Conservation (phyloP, 2,329 filamentous ascomycete genomes). For the Botrytis paeoniae region DNA sequence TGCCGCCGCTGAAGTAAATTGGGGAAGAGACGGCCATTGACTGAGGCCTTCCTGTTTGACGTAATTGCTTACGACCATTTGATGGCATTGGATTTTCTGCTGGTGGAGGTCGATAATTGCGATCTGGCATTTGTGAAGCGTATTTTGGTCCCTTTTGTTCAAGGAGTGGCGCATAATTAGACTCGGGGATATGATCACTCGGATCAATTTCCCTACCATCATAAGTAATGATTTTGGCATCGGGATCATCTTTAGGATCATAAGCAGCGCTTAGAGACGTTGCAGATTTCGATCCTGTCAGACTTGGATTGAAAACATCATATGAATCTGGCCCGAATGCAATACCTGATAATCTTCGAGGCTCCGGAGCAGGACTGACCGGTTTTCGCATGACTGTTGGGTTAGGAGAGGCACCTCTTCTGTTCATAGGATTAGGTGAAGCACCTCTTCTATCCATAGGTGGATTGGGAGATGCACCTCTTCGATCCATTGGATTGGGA, state of each 20-base stretch:
- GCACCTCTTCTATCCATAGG: conserved; percentile 24
- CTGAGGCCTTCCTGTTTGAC: conserved; percentile 50
- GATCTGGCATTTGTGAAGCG: conserved; percentile 38
- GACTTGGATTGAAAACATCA: conserved; percentile 63
- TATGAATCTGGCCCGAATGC: conserved; percentile 77
- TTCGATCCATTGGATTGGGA: conserved; percentile 26
- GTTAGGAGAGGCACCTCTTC: conserved; percentile 49
- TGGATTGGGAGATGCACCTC: conserved; percentile 34
- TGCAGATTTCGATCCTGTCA: conserved; percentile 39
- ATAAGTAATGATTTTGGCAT: conserved; percentile 70
- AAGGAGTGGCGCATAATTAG: conserved; percentile 37
- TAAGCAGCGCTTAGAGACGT: conserved; percentile 34
- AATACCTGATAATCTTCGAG: conserved; percentile 55
- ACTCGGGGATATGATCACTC: conserved; percentile 72
- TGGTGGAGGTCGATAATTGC: conserved; percentile 45
- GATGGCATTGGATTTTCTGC: conserved; percentile 48
- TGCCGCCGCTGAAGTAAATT: conserved; percentile 34
- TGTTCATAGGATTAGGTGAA: conserved; percentile 45
- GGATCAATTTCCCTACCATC: conserved; percentile 77
- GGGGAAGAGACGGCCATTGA: conserved; percentile 40
- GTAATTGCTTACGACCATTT: conserved; percentile 47
- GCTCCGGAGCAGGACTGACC: conserved; percentile 65
- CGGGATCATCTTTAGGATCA: conserved; percentile 43
- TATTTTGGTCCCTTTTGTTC: conserved; percentile 50
- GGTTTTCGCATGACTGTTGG: conserved; percentile 62